These are phyloP conservation scores for Helicostylum pulchrum DNA, from an alignment of 192 early-diverging fungal genomes.

Conservation along the genomic window DNA sequence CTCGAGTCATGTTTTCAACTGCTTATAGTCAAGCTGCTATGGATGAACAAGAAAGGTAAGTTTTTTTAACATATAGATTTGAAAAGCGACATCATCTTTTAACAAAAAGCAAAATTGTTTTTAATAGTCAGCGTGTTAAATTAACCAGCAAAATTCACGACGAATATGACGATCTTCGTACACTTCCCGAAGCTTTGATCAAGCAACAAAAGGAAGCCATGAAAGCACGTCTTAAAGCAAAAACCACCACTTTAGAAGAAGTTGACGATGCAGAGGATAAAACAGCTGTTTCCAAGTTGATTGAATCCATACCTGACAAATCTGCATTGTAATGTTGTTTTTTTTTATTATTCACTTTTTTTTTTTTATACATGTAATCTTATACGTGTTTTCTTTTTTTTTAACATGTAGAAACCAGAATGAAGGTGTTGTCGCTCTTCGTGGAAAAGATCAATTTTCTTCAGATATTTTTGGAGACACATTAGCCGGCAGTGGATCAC, in stretches of 20 bases:
- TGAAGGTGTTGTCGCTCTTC: constrained; percentile 40
- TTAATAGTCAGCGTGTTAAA: constrained; percentile 61
- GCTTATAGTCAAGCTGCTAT: constrained; percentile 38
- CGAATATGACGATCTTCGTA: constrained; percentile 64
- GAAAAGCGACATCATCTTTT: background rate
- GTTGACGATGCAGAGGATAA: constrained; percentile 26
- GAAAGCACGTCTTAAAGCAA: constrained; percentile 28
- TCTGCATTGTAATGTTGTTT: constrained; percentile 1
- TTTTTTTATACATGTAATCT: background rate
- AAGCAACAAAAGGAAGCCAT: constrained; percentile 47
- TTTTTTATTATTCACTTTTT: background rate
- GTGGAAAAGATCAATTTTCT: constrained; percentile 35
- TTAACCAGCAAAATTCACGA: constrained; percentile 72
- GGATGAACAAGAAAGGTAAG: constrained; percentile 39
- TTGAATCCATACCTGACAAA: constrained; percentile 44
- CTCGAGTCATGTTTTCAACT: constrained; percentile 30
- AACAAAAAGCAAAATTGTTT: background rate
- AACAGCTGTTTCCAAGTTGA: constrained; percentile 44
- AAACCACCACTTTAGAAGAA: constrained; percentile 29
- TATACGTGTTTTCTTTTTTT: background rate
- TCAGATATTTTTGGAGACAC: constrained; percentile 42
- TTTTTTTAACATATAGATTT: background rate
- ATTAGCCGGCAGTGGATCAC: constrained; percentile 38
- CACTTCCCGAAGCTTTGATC: constrained; percentile 59
- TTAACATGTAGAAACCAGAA: constrained; percentile 22